Conservation (phyloP, 495 filamentous ascomycete species). For the Xylaria grammica region DNA sequence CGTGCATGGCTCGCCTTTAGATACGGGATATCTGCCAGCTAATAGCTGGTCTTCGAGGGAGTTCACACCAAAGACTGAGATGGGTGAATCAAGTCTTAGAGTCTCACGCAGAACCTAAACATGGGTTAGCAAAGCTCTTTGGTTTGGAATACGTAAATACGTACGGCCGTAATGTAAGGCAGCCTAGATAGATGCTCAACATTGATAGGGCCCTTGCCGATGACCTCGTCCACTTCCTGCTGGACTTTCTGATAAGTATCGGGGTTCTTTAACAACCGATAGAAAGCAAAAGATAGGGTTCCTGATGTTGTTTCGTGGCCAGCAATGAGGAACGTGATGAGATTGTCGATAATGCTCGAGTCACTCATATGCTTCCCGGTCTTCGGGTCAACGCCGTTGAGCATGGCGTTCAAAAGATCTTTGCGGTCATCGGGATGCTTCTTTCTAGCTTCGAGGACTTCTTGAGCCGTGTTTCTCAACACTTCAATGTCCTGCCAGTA, state of each 20-base stretch:
- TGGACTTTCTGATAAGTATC: conserved; percentile 56
- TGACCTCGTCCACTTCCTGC: conserved; percentile 64
- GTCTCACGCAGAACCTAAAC: conserved; percentile 71
- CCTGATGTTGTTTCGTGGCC: conserved; percentile 78
- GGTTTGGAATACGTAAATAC: conserved; percentile 2
- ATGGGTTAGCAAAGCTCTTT: conserved; percentile 36
- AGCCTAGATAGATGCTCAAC: conserved; percentile 72
- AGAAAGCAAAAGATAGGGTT: conserved; percentile 61
- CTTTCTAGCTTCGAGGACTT: conserved; percentile 65
- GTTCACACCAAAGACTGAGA: conserved; percentile 57
- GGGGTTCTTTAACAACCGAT: conserved; percentile 61
- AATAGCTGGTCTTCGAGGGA: conserved; percentile 55
- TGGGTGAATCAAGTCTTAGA: conserved; percentile 68
- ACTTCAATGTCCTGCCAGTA: conserved; percentile 62
- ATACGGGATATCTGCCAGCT: conserved; percentile 70
- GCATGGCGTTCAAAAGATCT: conserved; percentile 73
- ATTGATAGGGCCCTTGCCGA: conserved; percentile 66
- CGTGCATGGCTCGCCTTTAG: conserved; percentile 56
- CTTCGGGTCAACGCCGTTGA: conserved; percentile 68
- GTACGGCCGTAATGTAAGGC: conserved; percentile 59
- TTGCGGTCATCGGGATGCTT: conserved; percentile 62
- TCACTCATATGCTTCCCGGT: conserved; percentile 69
- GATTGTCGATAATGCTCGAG: conserved; percentile 68
- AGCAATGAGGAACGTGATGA: conserved; percentile 75
- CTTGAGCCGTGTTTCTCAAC: conserved; percentile 58